Percentiles rank a stretch among this genome's conserved stretches.
Evolutionary conservation across 306 rosid genomes (phyloP).

Genomic region (Pyrus pyrifolia): DNA sequence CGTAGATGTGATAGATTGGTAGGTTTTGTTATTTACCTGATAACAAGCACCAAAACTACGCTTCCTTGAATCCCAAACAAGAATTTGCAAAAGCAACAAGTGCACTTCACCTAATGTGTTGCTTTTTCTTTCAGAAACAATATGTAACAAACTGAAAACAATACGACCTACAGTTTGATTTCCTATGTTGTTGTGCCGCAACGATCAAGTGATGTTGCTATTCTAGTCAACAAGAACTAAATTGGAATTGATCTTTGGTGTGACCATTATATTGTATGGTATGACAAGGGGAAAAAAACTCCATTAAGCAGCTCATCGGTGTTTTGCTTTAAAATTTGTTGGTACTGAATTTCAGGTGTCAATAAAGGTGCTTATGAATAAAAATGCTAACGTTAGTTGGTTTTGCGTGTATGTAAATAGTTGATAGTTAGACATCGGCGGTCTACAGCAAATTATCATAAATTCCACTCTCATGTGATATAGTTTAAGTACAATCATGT

Average conservation of each 20-base stretch:
- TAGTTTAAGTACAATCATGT: background rate
- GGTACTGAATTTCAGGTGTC: background rate
- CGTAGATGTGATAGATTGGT: conserved; percentile 8
- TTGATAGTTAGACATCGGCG: background rate
- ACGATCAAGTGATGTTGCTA: conserved; percentile 16
- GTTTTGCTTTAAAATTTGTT: background rate
- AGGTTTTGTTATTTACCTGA: conserved; percentile 14
- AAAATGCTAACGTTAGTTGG: background rate
- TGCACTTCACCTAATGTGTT: conserved; percentile 54
- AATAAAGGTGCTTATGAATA: background rate
- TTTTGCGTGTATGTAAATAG: background rate
- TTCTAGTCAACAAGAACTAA: background rate
- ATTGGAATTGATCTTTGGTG: background rate
- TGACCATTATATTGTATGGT: background rate
- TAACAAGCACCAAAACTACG: conserved; percentile 9
- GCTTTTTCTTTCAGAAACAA: conserved; percentile 38
- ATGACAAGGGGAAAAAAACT: background rate
- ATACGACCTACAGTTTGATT: conserved; percentile 2
- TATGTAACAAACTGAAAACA: conserved; percentile 19
- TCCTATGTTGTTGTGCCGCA: conserved; percentile 31
- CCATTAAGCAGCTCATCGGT: background rate
- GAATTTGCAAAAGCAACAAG: conserved; percentile 51
- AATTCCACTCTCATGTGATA: background rate
- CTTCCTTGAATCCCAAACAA: conserved; percentile 46
- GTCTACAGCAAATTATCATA: background rate